Percentiles rank a stretch among this genome's conserved stretches.
Conservation (phyloP, 2,329 filamentous ascomycete species). For the Colletotrichum sansevieriae region DNA sequence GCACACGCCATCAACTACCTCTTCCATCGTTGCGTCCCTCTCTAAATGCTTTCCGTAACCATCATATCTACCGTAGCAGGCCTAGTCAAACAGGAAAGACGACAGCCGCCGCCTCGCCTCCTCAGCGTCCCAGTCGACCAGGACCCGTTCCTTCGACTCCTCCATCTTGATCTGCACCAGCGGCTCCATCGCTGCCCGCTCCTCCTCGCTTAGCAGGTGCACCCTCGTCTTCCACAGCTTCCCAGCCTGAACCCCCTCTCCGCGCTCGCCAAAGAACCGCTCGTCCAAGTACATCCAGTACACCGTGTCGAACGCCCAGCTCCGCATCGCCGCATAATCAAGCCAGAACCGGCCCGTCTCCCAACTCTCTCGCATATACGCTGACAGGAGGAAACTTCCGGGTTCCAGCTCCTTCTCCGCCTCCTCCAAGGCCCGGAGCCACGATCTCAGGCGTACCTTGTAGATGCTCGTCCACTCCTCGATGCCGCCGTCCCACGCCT, state of each 20-base stretch:
- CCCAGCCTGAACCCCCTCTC: constrained; percentile 27
- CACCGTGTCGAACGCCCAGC: constrained; percentile 53
- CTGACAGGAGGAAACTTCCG: constrained; percentile 44
- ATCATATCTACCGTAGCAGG: too few relatives aligned
- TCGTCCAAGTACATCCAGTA: constrained; percentile 53
- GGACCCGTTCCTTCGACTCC: constrained; percentile 34
- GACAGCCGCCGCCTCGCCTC: too few relatives aligned
- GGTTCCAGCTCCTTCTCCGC: constrained; percentile 45
- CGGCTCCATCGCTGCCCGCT: constrained; percentile 45
- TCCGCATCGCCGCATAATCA: constrained; percentile 52
- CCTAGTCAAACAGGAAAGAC: too few relatives aligned
- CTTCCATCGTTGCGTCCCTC: too few relatives aligned
- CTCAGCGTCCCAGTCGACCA: constrained; percentile 42
- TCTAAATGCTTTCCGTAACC: too few relatives aligned
- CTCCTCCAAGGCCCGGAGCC: constrained; percentile 48
- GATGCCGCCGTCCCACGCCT: constrained; percentile 50
- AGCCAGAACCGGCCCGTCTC: constrained; percentile 50
- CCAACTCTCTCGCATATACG: constrained; percentile 54
- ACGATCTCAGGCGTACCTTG: constrained; percentile 49
- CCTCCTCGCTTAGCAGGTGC: constrained; percentile 43
- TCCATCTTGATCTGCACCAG: constrained; percentile 45
- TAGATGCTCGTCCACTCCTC: constrained; percentile 50
- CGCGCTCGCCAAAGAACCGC: constrained; percentile 44
- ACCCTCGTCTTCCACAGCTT: constrained; percentile 42
- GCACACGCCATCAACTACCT: too few relatives aligned